Evolutionary conservation across 2,329 filamentous ascomycete genomes (phyloP).

Genomic region (Hypocrella siamensis): DNA sequence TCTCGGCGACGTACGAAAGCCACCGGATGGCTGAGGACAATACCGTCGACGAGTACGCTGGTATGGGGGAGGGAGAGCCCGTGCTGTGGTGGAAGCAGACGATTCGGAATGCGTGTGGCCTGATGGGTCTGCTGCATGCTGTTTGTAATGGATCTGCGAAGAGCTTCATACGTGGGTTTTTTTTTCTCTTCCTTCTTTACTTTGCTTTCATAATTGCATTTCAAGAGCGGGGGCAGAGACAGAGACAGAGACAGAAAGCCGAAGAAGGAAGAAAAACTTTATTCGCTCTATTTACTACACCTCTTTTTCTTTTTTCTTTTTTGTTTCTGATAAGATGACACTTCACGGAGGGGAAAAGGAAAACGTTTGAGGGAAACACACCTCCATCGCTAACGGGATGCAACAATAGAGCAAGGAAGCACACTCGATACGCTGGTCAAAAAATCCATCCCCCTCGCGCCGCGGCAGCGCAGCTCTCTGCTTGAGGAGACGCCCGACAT

Average conservation of each 20-base stretch:
- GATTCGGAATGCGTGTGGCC: slow-evolving; percentile 81
- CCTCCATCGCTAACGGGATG: no score
- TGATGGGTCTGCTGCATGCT: slow-evolving; percentile 78
- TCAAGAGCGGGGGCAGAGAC: no score
- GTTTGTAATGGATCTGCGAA: slow-evolving; percentile 61
- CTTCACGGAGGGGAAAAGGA: no score
- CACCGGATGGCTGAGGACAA: slow-evolving; percentile 62
- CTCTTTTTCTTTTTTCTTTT: no score
- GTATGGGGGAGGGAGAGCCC: slow-evolving; percentile 52
- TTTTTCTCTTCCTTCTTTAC: slow-evolving; percentile 9
- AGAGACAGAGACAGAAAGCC: no score
- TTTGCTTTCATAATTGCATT: not conserved
- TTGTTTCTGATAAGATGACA: no score
- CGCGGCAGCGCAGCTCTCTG: slow-evolving; percentile 50
- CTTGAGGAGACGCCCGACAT: slow-evolving; percentile 64
- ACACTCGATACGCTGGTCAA: slow-evolving; percentile 50
- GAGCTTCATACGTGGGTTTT: slow-evolving; percentile 35
- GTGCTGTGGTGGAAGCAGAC: slow-evolving; percentile 94
- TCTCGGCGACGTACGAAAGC: slow-evolving; percentile 64
- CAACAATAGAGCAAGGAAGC: slow-evolving; percentile 31
- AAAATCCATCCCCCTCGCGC: slow-evolving; percentile 54
- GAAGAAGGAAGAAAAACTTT: no score
- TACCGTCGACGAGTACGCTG: slow-evolving; percentile 44
- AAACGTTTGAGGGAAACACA: no score
- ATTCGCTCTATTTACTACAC: no score